Evolutionary conservation across 805 yeast species (phyloP).

Genomic region (Barnettozyma pratensis): DNA sequence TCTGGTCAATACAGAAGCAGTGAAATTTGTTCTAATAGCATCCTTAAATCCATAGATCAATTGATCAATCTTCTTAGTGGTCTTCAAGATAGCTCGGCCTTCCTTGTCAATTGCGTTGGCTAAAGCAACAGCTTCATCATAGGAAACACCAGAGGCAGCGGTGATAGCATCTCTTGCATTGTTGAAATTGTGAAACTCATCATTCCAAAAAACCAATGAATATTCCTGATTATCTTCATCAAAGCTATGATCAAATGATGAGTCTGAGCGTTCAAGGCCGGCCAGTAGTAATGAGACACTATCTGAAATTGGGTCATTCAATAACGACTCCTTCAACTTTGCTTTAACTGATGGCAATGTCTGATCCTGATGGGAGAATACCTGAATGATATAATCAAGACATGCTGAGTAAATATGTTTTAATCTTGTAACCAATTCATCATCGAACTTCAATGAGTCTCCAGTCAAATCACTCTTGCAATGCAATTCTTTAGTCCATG

Average conservation of each 20-base stretch:
- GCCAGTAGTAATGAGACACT: background rate
- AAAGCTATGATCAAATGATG: background rate
- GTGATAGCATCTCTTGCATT: slow-evolving; percentile 47
- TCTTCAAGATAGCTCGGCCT: slow-evolving; percentile 47
- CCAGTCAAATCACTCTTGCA: slow-evolving; percentile 36
- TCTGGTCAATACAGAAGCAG: slow-evolving; percentile 48
- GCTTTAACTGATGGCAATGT: slow-evolving; percentile 33
- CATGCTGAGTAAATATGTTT: slow-evolving; percentile 28
- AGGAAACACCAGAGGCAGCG: slow-evolving; percentile 27
- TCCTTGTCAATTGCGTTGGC: slow-evolving; percentile 42
- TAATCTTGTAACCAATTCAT: slow-evolving; percentile 6
- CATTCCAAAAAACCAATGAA: slow-evolving; percentile 70
- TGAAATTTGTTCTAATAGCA: slow-evolving; percentile 45
- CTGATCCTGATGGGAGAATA: slow-evolving; percentile 32
- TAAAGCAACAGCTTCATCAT: slow-evolving; percentile 27
- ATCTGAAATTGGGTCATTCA: background rate
- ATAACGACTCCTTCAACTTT: background rate
- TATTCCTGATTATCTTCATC: slow-evolving; percentile 14
- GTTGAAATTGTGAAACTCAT: slow-evolving; percentile 60
- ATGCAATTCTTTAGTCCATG: slow-evolving; percentile 49
- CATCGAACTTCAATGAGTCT: slow-evolving; percentile 1
- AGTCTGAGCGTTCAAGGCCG: background rate
- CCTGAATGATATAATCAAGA: slow-evolving; percentile 40
- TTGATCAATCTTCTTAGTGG: slow-evolving; percentile 24
- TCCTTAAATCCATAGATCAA: slow-evolving; percentile 31